A percentile compares a stretch with the other conserved stretches of the same genome.
These are phyloP conservation scores for Xylaria sp. DNA, from an alignment of 495 filamentous ascomycete species.

Conservation along the genomic window DNA sequence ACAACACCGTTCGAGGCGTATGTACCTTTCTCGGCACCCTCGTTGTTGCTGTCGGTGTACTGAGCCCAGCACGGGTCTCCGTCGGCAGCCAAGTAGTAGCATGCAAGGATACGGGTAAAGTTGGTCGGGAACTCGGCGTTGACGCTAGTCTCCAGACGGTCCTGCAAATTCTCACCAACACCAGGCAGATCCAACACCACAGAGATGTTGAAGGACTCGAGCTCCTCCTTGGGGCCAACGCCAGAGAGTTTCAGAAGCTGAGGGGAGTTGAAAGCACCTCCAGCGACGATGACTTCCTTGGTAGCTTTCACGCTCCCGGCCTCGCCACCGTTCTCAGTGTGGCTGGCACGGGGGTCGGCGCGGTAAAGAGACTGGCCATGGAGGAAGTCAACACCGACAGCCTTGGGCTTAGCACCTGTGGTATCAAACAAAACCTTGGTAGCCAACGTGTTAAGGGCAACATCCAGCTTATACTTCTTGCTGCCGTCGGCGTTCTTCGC, in stretches of 20 bases:
- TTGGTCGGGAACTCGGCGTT: conserved; percentile 51
- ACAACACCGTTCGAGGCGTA: conserved; percentile 60
- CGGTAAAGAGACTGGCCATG: conserved; percentile 65
- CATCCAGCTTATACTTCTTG: conserved; percentile 63
- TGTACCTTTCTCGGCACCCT: conserved; percentile 50
- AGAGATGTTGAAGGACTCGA: conserved; percentile 56
- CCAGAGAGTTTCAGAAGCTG: conserved; percentile 70
- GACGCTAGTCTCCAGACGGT: conserved; percentile 65
- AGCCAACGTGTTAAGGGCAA: conserved; percentile 66
- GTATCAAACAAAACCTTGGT: conserved; percentile 66
- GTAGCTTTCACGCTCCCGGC: conserved; percentile 56
- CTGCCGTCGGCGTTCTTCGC: conserved; percentile 58
- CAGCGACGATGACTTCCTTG: conserved; percentile 69
- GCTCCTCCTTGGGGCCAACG: conserved; percentile 59
- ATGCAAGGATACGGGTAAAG: conserved; percentile 52
- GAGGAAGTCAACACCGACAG: conserved; percentile 69
- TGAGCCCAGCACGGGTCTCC: conserved; percentile 58
- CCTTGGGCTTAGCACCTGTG: conserved; percentile 50
- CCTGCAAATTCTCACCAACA: conserved; percentile 72
- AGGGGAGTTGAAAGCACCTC: conserved; percentile 67
- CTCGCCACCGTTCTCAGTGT: conserved; percentile 42
- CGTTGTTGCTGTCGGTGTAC: conserved; percentile 46
- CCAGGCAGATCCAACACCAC: conserved; percentile 62
- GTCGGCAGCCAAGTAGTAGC: conserved; percentile 52
- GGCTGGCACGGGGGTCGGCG: conserved; percentile 56